Evolutionary conservation across 495 filamentous ascomycete genomes (phyloP).

Genomic region (Letharia lupina): DNA sequence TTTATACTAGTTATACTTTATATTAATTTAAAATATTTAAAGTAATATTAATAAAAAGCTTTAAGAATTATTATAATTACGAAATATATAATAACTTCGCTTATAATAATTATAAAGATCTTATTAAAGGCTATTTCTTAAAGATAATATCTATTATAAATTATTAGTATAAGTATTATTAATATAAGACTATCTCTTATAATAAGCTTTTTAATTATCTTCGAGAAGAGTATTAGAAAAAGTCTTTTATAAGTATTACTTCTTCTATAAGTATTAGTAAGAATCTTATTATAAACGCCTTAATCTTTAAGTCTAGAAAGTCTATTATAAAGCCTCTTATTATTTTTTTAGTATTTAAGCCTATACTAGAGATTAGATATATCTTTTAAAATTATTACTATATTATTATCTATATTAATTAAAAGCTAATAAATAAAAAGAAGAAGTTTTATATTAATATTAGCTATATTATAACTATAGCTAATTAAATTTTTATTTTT

Average conservation of each 20-base stretch:
- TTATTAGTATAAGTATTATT: neutral
- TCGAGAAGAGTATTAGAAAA: neutral
- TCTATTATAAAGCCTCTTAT: neutral
- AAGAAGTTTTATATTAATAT: neutral
- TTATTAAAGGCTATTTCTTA: neutral
- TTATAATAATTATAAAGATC: neutral
- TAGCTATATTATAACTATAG: neutral
- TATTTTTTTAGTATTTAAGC: neutral
- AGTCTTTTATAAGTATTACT: neutral
- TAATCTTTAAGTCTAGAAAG: neutral
- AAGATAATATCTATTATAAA: neutral
- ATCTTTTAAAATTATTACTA: neutral
- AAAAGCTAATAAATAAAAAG: neutral
- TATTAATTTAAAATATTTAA: too few species aligned
- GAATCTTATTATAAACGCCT: neutral
- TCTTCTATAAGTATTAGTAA: too few species aligned
- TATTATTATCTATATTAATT: neutral
- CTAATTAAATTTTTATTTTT: neutral
- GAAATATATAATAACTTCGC: too few species aligned
- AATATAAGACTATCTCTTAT: neutral
- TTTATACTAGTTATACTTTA: too few species aligned
- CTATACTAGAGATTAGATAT: neutral
- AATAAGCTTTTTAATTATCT: constrained; percentile 8
- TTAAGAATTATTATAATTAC: too few species aligned
- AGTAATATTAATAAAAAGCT: too few species aligned